A percentile compares a stretch with the other conserved stretches of the same genome.
Evolutionary conservation across 768 basidiomycete species (phyloP).

Genomic region (Boletus eberwhitei): DNA sequence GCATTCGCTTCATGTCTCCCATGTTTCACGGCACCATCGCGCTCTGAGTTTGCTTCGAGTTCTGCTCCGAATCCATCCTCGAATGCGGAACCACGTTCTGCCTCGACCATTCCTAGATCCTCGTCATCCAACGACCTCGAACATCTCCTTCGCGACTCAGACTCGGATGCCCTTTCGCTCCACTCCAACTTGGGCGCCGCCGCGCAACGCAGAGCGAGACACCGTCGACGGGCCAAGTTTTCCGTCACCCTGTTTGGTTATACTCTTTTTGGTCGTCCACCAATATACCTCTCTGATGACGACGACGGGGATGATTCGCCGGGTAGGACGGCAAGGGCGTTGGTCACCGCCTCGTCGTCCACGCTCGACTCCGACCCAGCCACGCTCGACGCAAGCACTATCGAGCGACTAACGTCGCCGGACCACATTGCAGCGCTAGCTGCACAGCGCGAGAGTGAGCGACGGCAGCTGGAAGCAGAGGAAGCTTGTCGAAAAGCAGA

Average conservation of each 20-base stretch:
- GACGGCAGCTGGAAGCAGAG: conserved; percentile 31
- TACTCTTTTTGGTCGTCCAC: conserved; percentile 60
- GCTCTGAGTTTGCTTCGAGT: conserved; percentile 25
- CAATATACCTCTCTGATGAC: conserved; percentile 59
- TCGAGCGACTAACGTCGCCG: conserved; percentile 48
- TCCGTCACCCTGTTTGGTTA: conserved; percentile 63
- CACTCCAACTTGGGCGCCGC: conserved; percentile 56
- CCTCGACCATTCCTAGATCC: conserved; percentile 3
- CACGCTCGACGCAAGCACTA: conserved; percentile 54
- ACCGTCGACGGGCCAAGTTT: conserved; percentile 31
- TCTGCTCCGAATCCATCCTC: conserved; percentile 1
- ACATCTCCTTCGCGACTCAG: conserved; percentile 47
- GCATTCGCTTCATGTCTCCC: conserved; percentile 58
- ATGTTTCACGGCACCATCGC: conserved; percentile 44
- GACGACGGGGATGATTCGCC: conserved; percentile 38
- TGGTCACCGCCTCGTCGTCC: conserved; percentile 30
- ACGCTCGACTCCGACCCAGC: conserved; percentile 73
- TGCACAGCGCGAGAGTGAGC: conserved; percentile 30
- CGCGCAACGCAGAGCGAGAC: conserved; percentile 30
- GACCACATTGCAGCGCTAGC: conserved; percentile 30
- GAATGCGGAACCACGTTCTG: conserved; percentile 26
- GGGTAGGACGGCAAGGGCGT: conserved; percentile 19
- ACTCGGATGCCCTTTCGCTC: conserved; percentile 59
- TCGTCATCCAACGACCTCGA: conserved; percentile 42
- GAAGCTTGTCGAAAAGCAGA: conserved; percentile 46